Evolutionary conservation across 2,329 filamentous ascomycete species (phyloP).

Genomic region (Claviceps fusiformis): DNA sequence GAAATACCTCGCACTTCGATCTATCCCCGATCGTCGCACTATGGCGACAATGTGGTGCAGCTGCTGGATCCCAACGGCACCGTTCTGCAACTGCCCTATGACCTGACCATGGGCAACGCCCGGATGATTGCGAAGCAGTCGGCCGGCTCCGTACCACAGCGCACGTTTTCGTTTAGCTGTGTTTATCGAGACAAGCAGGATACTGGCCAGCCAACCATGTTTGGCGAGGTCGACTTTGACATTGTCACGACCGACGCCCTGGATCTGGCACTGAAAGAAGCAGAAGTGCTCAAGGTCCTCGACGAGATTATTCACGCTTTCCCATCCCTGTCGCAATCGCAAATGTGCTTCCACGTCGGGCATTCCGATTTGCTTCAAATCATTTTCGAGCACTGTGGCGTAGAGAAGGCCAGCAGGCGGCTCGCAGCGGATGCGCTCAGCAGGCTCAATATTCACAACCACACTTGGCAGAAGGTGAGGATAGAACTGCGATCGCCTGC

Average conservation of each 20-base stretch:
- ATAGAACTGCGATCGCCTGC: constrained; percentile 68
- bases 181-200: constrained; percentile 71
- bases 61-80: constrained; percentile 73
- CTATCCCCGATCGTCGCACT: constrained; percentile 72
- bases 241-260: constrained; percentile 73
- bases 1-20: constrained; percentile 62
- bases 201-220: constrained; percentile 68
- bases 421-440: constrained; percentile 72
- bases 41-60: constrained; percentile 59
- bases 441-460: constrained; percentile 70
- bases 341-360: constrained; percentile 82
- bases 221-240: constrained; percentile 91
- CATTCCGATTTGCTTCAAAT: constrained; percentile 76
- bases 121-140: constrained; percentile 63
- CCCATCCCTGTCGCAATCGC: constrained; percentile 54
- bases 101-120: constrained; percentile 80
- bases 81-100: constrained; percentile 87
- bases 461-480: constrained; percentile 72
- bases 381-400: constrained; percentile 81
- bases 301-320: constrained; percentile 81
- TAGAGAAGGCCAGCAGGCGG: constrained; percentile 53
- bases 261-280: constrained; percentile 80
- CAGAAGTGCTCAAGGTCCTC: constrained; percentile 83
- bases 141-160: constrained; percentile 48
- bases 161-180: constrained; percentile 74